These are phyloP conservation scores for Hypoxylon rickii DNA, from an alignment of 495 filamentous ascomycete species.

Conservation along the genomic window DNA sequence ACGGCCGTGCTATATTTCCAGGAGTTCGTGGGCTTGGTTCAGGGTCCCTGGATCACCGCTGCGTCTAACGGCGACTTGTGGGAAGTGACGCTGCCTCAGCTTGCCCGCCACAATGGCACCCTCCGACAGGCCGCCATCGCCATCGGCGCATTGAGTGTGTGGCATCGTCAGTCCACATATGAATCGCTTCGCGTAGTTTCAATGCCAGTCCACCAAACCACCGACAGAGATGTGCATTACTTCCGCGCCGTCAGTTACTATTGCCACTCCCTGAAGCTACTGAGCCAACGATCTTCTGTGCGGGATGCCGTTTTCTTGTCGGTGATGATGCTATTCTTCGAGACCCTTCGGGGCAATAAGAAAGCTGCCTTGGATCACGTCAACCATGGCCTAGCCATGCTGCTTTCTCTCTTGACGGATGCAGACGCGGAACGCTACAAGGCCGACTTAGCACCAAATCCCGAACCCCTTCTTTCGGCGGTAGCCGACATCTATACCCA, in stretches of 20 bases:
- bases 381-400: conserved; percentile 12
- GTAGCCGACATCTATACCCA: conserved; percentile 9
- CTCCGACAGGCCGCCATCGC: conserved; percentile 18
- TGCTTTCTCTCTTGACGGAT: conserved; percentile 10
- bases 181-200: conserved; percentile 2
- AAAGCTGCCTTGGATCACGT: conserved; percentile 15
- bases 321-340: conserved; percentile 9
- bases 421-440: neutral
- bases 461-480: neutral
- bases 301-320: conserved; percentile 18
- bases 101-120: conserved; percentile 5
- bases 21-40: conserved; percentile 12
- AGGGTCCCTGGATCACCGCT: conserved; percentile 12
- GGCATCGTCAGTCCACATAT: conserved; percentile 8
- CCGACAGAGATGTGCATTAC: conserved; percentile 14
- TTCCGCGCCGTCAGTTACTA: conserved; percentile 19
- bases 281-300: conserved; percentile 7
- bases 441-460: conserved; percentile 10
- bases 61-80: conserved; percentile 6
- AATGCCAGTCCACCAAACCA: neutral
- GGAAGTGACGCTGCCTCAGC: conserved; percentile 12
- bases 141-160: conserved; percentile 16
- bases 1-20: conserved; percentile 8
- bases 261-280: conserved; percentile 14
- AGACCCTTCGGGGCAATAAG: conserved; percentile 8